phyloP scores from a whole-genome alignment of 2,329 filamentous ascomycete genomes.

The Macroventuria anomochaeta region DNA sequence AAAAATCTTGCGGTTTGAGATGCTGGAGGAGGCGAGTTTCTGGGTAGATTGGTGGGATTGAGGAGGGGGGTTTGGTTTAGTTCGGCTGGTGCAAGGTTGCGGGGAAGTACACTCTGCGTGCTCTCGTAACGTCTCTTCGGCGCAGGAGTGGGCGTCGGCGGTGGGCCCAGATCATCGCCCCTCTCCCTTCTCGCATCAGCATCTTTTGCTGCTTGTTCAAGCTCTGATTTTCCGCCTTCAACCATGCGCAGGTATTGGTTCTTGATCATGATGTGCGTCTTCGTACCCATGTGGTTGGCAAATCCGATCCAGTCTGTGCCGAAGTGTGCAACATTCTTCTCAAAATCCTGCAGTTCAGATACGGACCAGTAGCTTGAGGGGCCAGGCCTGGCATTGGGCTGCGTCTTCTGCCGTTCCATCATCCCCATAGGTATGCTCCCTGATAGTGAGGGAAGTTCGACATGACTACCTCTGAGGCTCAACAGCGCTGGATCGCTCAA shows the following conservation, averaged over 20 bases:
- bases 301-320: slow-evolving; percentile 81
- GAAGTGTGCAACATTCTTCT: slow-evolving; percentile 73
- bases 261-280: slow-evolving; percentile 81
- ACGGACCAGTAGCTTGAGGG: slow-evolving; percentile 89
- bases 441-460: slow-evolving; percentile 5
- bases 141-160: slow-evolving; percentile 57
- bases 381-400: slow-evolving; percentile 58
- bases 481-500: slow-evolving; percentile 31
- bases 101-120: slow-evolving; percentile 46
- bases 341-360: slow-evolving; percentile 79
- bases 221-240: slow-evolving; percentile 52
- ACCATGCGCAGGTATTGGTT: slow-evolving; percentile 58
- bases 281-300: slow-evolving; percentile 79
- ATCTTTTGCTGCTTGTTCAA: slow-evolving; percentile 51
- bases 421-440: slow-evolving; percentile 34
- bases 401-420: slow-evolving; percentile 44
- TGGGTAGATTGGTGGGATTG: slow-evolving; percentile 38
- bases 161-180: slow-evolving; percentile 56
- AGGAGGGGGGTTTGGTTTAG: slow-evolving; percentile 46
- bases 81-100: slow-evolving; percentile 55
- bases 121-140: slow-evolving; percentile 57
- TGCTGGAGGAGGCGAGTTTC: slow-evolving; percentile 48
- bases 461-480: slow-evolving; percentile 14
- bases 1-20: slow-evolving; percentile 39
- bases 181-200: slow-evolving; percentile 52